Percentiles rank a stretch among this genome's conserved stretches.
These are phyloP conservation scores for Hygrocybe coccinea DNA, from an alignment of 768 basidiomycete genomes.

Conservation along the genomic window DNA sequence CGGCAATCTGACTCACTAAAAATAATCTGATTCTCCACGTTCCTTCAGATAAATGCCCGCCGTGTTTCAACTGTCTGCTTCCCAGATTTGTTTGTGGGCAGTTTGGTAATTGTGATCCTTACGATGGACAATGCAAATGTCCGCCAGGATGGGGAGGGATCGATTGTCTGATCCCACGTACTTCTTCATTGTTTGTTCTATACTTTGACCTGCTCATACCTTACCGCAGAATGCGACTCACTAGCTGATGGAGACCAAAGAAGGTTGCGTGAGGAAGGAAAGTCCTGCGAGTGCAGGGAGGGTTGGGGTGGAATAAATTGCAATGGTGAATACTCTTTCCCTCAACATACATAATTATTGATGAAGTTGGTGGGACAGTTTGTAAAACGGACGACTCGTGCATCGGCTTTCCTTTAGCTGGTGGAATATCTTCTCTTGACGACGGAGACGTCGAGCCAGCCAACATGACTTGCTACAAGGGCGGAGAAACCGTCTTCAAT, in stretches of 20 bases:
- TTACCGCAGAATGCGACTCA: conserved; percentile 72
- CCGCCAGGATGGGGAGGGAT: conserved; percentile 97
- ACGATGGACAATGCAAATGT: conserved; percentile 94
- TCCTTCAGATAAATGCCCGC: conserved; percentile 60
- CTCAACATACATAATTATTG: not conserved
- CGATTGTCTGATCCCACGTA: conserved; percentile 90
- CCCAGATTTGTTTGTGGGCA: conserved; percentile 91
- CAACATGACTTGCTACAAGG: conserved; percentile 92
- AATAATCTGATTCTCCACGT: not conserved
- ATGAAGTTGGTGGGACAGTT: conserved; percentile 45
- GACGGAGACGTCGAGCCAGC: conserved; percentile 32
- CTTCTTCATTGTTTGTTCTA: conserved; percentile 12
- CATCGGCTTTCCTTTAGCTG: conserved; percentile 64
- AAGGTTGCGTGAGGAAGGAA: conserved; percentile 68
- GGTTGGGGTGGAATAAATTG: conserved; percentile 97
- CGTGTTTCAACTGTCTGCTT: conserved; percentile 94
- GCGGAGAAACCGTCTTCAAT: conserved; percentile 88
- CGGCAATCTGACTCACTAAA: not conserved
- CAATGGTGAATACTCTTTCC: conserved; percentile 60
- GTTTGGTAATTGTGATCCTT: conserved; percentile 84
- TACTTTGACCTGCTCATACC: not conserved
- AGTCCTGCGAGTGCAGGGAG: conserved; percentile 83
- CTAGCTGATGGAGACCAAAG: conserved; percentile 86
- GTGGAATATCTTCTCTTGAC: conserved; percentile 35
- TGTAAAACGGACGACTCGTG: conserved; percentile 83